These are phyloP conservation scores for Polygonum aviculare DNA, from an alignment of 148 eudicot species.

Conservation along the genomic window DNA sequence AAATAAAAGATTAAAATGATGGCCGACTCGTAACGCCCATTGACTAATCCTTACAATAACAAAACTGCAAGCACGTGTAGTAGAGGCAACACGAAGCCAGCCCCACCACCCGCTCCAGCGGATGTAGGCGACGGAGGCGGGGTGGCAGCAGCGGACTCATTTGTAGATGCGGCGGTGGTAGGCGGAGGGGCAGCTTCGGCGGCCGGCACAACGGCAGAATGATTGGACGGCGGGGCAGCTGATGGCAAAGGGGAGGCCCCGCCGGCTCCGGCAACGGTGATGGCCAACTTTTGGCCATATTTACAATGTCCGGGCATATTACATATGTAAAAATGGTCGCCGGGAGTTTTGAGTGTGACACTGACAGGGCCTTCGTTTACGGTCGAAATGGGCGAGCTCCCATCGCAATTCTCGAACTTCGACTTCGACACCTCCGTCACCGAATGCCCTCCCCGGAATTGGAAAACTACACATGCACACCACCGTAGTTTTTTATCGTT, in stretches of 20 bases:
- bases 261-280: background rate
- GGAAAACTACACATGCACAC: background rate
- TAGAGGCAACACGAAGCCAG: background rate
- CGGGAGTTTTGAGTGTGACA: background rate
- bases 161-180: background rate
- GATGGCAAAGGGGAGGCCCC: background rate
- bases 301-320: background rate
- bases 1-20: too few species aligned
- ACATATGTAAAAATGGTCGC: background rate
- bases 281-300: background rate
- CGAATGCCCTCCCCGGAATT: background rate
- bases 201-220: background rate
- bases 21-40: too few species aligned
- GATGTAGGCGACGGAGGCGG: background rate
- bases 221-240: background rate
- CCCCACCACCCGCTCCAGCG: background rate
- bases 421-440: background rate
- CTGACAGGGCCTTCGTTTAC: background rate
- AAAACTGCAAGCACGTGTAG: background rate
- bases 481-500: background rate
- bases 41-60: background rate
- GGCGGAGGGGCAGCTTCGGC: background rate
- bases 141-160: background rate
- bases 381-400: background rate
- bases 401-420: background rate